Percentiles rank a stretch among this genome's conserved stretches.
These are phyloP conservation scores for Cadophora sp. DNA, from an alignment of 2,329 filamentous ascomycete genomes.

Conservation along the genomic window DNA sequence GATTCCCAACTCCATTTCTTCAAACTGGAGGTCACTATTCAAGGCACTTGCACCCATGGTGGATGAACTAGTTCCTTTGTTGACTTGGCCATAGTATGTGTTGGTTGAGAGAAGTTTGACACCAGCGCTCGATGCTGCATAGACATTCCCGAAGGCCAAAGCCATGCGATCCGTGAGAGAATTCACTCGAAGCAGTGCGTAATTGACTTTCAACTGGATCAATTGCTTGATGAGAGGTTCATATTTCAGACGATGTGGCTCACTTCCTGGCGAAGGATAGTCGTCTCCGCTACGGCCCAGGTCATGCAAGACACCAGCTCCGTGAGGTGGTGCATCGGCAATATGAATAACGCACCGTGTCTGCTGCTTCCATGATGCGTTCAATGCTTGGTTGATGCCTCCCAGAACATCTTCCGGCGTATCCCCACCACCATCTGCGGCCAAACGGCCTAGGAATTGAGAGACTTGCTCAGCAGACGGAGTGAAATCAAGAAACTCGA, in stretches of 20 bases:
- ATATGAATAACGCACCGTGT: constrained; percentile 48
- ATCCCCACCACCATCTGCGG: constrained; percentile 44
- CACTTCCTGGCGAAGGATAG: constrained; percentile 39
- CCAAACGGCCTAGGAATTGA: constrained; percentile 40
- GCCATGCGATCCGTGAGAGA: constrained; percentile 44
- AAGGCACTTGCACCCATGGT: constrained; percentile 1
- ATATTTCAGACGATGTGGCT: constrained; percentile 45
- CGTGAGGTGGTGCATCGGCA: constrained; percentile 46
- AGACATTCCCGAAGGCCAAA: constrained; percentile 38
- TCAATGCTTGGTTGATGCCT: constrained; percentile 44
- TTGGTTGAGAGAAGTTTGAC: constrained; percentile 40
- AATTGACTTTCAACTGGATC: constrained; percentile 44
- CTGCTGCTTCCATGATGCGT: constrained; percentile 45
- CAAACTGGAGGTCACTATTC: constrained; percentile 37
- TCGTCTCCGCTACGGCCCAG: constrained; percentile 28
- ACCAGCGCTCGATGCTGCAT: constrained; percentile 34
- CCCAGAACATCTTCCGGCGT: constrained; percentile 49
- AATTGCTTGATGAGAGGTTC: constrained; percentile 38
- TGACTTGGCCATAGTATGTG: constrained; percentile 31
- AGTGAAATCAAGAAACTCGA: constrained; percentile 47
- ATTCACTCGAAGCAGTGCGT: constrained; percentile 45
- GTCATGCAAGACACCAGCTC: constrained; percentile 37
- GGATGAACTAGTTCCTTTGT: background rate
- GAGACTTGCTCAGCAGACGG: constrained; percentile 33
- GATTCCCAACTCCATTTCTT: constrained; percentile 42